Evolutionary conservation across 225 moss, liverwort and hornwort genomes (phyloP).

Genomic region (Physcomitrellopsis africana): DNA sequence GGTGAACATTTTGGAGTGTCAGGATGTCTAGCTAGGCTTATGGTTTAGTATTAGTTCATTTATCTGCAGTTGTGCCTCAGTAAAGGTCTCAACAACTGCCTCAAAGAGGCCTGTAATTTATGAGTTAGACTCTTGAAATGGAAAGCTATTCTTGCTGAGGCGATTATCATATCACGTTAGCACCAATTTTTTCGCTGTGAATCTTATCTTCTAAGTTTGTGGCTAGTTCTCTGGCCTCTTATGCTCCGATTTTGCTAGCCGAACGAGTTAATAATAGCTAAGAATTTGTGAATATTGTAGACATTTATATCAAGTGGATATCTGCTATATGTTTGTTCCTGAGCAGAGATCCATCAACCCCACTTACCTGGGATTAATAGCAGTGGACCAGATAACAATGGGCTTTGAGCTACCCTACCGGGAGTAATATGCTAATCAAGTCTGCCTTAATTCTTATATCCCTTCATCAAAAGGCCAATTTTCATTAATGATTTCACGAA

Average conservation of each 20-base stretch:
- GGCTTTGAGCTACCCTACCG: too few species aligned
- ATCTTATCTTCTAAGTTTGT: too few species aligned
- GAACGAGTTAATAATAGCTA: background rate
- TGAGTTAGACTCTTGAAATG: constrained; percentile 45
- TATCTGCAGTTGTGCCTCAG: constrained; percentile 41
- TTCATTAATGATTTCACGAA: too few species aligned
- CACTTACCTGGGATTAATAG: too few species aligned
- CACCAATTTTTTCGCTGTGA: background rate
- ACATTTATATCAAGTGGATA: background rate
- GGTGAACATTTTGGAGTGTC: constrained; percentile 38
- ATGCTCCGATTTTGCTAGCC: background rate
- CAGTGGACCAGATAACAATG: too few species aligned
- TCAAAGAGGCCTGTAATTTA: constrained; percentile 69
- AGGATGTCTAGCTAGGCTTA: constrained; percentile 48
- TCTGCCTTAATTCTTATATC: too few species aligned
- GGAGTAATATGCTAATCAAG: too few species aligned
- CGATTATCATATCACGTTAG: constrained; percentile 19
- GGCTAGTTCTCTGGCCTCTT: too few species aligned
- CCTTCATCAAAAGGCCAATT: too few species aligned
- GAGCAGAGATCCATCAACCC: too few species aligned
- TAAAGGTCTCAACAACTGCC: constrained; percentile 50
- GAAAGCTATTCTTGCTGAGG: constrained; percentile 49
- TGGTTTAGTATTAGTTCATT: constrained; percentile 34
- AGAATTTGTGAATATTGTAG: background rate
- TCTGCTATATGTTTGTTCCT: too few species aligned